Base-by-base conservation (phyloP, 2,329 filamentous ascomycete genomes). In the Polytolypa hystricis region DNA sequence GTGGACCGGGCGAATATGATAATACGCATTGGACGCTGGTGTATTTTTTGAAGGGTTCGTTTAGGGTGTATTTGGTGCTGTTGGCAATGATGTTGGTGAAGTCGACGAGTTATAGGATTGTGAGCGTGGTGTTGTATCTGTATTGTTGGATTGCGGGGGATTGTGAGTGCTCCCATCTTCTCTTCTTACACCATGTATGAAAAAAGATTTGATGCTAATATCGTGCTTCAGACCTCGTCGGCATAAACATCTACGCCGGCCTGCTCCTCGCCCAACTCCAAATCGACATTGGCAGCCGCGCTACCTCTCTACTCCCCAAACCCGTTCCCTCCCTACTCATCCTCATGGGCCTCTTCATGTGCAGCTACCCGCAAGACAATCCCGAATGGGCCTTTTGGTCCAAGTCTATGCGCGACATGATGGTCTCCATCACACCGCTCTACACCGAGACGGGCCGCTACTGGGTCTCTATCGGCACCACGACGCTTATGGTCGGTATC, bases 11-110 rank as follows among this genome's bases (percentile, higher is more conserved):
- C 27, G 53, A 59, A 29, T 64, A 64, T 40, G 61, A 65, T 40
- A 57, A 51, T 19, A 63, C 60, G 31, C 60, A 64, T 35, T 65
- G 61, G 61, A 62, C 61, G 9, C 49, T 65, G 28, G 56, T 57
- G 28, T 48, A 62, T 42, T 64, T 65, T 42, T 38, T 65, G 27
- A 53, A 62, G 37, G 61, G 58, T 15, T 58, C 55, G 33, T 60
- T 65, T 49, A 39, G 62, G 33, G 59, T 64, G 2, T 65, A 64
- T 43, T 50, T 57, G 8, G 62, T 59, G 25, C 56, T 65, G 47
- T 46, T 64, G 39, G 61, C 58, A 3, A 62, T 60, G 2, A 51
- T 56, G 25, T 41, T 62, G 41, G 54, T 62, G 16, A 56, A 49
- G 30, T 53, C 58, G 2, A 55, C 54, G 32, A 56, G 51, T 30